Evolutionary conservation across 306 rosid species (phyloP).

Genomic region (Vicia faba): DNA sequence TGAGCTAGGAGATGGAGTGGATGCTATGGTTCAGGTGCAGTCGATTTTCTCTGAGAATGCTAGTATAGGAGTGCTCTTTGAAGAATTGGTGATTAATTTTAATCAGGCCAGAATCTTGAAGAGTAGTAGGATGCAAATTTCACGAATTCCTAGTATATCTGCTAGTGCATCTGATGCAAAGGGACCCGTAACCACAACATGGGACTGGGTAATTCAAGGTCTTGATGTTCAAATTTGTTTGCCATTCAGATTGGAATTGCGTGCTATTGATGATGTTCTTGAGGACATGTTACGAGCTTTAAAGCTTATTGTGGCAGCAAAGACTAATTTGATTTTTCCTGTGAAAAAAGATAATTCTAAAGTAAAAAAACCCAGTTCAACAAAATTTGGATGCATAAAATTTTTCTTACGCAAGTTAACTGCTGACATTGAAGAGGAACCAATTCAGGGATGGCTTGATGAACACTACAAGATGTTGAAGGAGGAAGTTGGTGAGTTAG

Average conservation of each 20-base stretch:
- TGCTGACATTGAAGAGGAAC: slow-evolving; percentile 91
- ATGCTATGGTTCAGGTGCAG: slow-evolving; percentile 74
- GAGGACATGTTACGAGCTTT: slow-evolving; percentile 93
- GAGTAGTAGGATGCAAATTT: slow-evolving; percentile 93
- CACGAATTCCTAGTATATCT: slow-evolving; percentile 78
- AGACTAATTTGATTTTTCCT: slow-evolving; percentile 77
- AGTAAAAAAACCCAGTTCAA: slow-evolving; percentile 64
- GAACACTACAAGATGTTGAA: slow-evolving; percentile 84
- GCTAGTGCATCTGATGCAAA: slow-evolving; percentile 55
- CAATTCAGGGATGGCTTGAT: slow-evolving; percentile 99
- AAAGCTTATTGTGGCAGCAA: slow-evolving; percentile 78
- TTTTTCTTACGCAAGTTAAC: slow-evolving; percentile 73
- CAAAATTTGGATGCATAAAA: slow-evolving; percentile 75
- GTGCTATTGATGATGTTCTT: slow-evolving; percentile 91
- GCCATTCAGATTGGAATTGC: slow-evolving; percentile 85
- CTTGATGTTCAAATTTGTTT: slow-evolving; percentile 76
- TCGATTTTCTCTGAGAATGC: slow-evolving; percentile 99
- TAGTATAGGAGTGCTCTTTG: slow-evolving; percentile 88
- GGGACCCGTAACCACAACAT: slow-evolving; percentile 48
- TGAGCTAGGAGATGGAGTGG: slow-evolving; percentile 92
- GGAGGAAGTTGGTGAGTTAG: slow-evolving; percentile 81
- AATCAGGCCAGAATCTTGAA: slow-evolving; percentile 70
- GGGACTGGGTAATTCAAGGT: slow-evolving; percentile 98
- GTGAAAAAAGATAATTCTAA: slow-evolving; percentile 72
- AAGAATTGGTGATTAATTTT: slow-evolving; percentile 71